Evolutionary conservation across 2,329 filamentous ascomycete genomes (phyloP), one percentile per base, ranked within the genome.

Genomic region (Biscogniauxia marginata): DNA sequence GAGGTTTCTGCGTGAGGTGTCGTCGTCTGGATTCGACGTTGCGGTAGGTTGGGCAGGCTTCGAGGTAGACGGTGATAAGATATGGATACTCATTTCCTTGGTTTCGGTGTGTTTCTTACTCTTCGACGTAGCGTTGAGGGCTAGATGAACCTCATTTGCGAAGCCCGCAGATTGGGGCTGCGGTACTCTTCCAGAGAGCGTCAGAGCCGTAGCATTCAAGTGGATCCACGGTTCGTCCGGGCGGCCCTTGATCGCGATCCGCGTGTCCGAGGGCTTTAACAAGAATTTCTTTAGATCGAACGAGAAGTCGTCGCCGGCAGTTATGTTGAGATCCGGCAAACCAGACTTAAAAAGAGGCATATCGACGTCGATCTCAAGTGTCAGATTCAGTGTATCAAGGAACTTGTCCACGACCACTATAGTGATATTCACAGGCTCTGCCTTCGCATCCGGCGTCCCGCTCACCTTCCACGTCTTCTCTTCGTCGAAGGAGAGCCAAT

Each of bases 401-500:
- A 80, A 84, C n/a, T 74, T 75, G 65, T 91, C 87, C 6, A 73
- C 75, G 1, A 85, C 82, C 4, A 75, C 76, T 45, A 92, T 74
- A 0, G 79, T 83, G 43, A 93, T 79, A 62, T 87, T 88, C 23
- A 81, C 77, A 3, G 85, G 83, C 49, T 77, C 75, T 3, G 84
- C 81, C 50, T 77, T 75, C n/a, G 76, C 66, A 0, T 86, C 84
- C 2, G 88, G 84, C 1, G 75, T 88, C 2, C 91, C 92, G 25
- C 74, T 79, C 6, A 96, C 72, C 0, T 74, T 75, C 68, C 91
- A 81, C 0, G 84, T 86, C 7, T 74, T 64, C 2, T 79, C 64
- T 2, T 79, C 74, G 65, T 95, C 79, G 52, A 95, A 82, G 0
- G 75, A 74, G 22, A 96, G 71, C 92, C 92, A 96, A 3, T 75